Evolutionary conservation across 1,284 basidiomycete species (phyloP).

Genomic region (Mycena sp.): DNA sequence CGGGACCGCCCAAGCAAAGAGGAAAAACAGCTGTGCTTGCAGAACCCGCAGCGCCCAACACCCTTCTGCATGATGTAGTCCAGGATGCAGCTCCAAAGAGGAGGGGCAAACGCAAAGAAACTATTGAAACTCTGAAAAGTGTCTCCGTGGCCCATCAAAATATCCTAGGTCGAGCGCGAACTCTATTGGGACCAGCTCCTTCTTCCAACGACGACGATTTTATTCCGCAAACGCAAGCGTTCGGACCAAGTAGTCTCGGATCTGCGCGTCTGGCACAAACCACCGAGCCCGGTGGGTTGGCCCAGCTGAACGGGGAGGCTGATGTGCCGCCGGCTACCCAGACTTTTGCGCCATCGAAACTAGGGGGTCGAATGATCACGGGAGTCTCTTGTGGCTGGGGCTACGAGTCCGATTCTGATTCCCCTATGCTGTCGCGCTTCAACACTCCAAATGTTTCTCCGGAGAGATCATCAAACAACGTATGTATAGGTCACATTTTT

Average conservation of each 20-base stretch:
- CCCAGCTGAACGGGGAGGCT: constrained; percentile 21
- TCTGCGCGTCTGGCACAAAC: constrained; percentile 49
- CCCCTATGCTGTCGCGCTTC: constrained; percentile 1
- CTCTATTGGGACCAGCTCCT: constrained; percentile 47
- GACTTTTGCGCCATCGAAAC: constrained; percentile 48
- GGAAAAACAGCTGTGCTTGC: constrained; percentile 34
- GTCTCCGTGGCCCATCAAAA: constrained; percentile 56
- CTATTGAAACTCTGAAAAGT: constrained; percentile 56
- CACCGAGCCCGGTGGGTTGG: constrained; percentile 50
- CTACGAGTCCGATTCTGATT: constrained; percentile 26
- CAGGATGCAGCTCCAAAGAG: constrained; percentile 54
- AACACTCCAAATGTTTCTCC: background rate
- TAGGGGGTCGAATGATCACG: constrained; percentile 21
- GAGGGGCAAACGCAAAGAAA: constrained; percentile 51
- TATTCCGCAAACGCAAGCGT: constrained; percentile 41
- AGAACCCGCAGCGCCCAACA: constrained; percentile 37
- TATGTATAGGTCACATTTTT: background rate
- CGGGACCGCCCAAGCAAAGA: constrained; percentile 36
- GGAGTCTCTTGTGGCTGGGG: constrained; percentile 23
- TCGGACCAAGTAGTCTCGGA: constrained; percentile 36
- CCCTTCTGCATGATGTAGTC: constrained; percentile 65
- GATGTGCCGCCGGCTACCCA: constrained; percentile 44
- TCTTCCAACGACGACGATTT: constrained; percentile 25
- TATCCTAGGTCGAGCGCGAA: constrained; percentile 65
- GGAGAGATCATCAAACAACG: background rate